phyloP scores from a whole-genome alignment of 495 filamentous ascomycete species.

The Oidiodendron maius region DNA sequence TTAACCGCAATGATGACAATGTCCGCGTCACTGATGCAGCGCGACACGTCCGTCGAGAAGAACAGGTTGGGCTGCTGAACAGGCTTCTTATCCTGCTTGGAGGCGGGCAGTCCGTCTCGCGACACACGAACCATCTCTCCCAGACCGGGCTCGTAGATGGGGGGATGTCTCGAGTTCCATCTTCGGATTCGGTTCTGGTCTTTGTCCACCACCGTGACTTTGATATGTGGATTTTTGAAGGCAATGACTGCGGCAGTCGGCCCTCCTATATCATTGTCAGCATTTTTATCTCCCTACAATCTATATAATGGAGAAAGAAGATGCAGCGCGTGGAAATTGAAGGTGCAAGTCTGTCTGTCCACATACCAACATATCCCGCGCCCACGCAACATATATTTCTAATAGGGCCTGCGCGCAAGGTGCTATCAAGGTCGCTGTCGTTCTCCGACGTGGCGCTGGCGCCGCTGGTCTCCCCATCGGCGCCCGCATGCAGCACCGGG shows the following conservation, averaged over 20 bases:
- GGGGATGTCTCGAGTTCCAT: constrained; percentile 67
- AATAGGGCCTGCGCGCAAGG: too few species aligned
- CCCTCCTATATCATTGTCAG: constrained; percentile 42
- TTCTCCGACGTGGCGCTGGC: too few species aligned
- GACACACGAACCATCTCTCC: constrained; percentile 54
- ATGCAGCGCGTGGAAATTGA: too few species aligned
- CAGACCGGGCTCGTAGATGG: constrained; percentile 71
- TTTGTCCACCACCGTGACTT: constrained; percentile 65
- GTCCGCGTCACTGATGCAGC: constrained; percentile 57
- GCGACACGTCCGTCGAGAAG: constrained; percentile 60
- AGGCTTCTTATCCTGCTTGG: constrained; percentile 6
- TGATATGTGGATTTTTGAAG: constrained; percentile 56
- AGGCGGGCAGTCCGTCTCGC: constrained; percentile 45
- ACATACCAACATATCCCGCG: constrained; percentile 57
- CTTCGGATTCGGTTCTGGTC: constrained; percentile 52
- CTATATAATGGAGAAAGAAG: too few species aligned
- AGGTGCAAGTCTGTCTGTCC: too few species aligned
- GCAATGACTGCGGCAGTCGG: constrained; percentile 71
- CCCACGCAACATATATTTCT: constrained; percentile 54
- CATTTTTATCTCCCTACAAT: neutral
- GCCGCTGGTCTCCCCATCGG: too few species aligned
- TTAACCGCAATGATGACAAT: constrained; percentile 73
- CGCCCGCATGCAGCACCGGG: too few species aligned
- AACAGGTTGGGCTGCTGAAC: constrained; percentile 52
- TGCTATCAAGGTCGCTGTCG: too few species aligned